Percentiles rank a stretch among this genome's conserved stretches.
phyloP scores from a whole-genome alignment of 805 yeast species.

The Limtongozyma cylindracea region DNA sequence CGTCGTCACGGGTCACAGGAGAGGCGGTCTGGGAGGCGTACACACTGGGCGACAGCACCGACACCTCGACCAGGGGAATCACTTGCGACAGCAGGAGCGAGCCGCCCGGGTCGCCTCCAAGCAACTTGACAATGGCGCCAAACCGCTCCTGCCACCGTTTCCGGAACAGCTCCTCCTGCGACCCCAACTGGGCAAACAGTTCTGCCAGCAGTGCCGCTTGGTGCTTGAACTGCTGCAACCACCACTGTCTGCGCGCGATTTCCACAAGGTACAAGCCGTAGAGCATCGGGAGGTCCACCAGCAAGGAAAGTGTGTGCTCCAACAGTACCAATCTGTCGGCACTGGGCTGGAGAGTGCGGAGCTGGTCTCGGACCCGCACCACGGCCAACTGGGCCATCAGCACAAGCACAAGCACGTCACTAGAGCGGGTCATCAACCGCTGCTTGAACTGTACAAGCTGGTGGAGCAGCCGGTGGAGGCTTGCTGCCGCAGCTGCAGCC shows the following conservation, averaged over 20 bases:
- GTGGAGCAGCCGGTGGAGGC: too few relatives aligned
- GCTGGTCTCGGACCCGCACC: too few relatives aligned
- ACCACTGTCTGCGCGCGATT: constrained; percentile 33
- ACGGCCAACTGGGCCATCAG: too few relatives aligned
- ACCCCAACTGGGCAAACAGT: constrained; percentile 26
- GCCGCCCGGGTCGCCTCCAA: too few relatives aligned
- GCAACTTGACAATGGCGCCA: constrained; percentile 11
- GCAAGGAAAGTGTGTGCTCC: constrained; percentile 15
- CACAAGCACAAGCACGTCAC: too few relatives aligned
- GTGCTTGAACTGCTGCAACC: constrained; percentile 13
- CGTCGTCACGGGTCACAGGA: constrained; percentile 3
- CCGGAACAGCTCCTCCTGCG: constrained; percentile 27
- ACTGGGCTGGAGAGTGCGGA: too few relatives aligned
- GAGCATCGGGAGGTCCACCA: constrained; percentile 42
- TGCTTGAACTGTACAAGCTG: too few relatives aligned
- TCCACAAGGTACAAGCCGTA: constrained; percentile 51
- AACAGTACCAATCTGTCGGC: too few relatives aligned
- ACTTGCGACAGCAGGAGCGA: too few relatives aligned
- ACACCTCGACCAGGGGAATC: too few relatives aligned
- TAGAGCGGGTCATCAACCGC: too few relatives aligned
- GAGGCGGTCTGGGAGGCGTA: constrained; percentile 1
- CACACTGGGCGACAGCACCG: constrained; percentile 2
- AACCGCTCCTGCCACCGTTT: constrained; percentile 41
- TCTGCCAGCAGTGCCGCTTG: constrained; percentile 21
- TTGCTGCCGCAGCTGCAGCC: too few relatives aligned